Base-by-base conservation (phyloP, 1,284 basidiomycete genomes). In the Golubevia sp. region DNA sequence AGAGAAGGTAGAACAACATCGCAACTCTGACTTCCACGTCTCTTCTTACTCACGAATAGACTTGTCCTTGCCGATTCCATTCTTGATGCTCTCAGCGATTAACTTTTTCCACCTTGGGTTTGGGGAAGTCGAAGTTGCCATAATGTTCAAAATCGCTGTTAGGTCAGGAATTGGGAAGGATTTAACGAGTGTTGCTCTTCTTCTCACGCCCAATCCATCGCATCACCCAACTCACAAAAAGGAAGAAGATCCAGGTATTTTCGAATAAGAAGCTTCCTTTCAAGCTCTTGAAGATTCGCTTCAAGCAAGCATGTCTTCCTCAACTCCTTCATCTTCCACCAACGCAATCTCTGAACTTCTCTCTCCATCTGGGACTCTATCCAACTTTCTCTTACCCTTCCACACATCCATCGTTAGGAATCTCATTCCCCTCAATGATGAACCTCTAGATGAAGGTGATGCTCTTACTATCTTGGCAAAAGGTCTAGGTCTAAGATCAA, bases 401-500 rank as follows among this genome's bases (percentile, higher is more conserved):
- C 79, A 82, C 48, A 66, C 70, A 18, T 56, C 67, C 25, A 79
- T 82, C 24, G 64, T 82, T 38, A 58, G 68, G 26, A 71, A 73
- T 25, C 67, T 82, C 15, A 64, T 82, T 15, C 77, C 79, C 1
- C 63, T 23, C 18, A 55, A 58, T 34, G 78, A 79, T 21, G 68
- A 74, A 52, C 67, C 69, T 8, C 63, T 63, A 4, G 74, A 82
- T 50, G 67, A 76, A 34, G 70, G 76, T n/a, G 78, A 82, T 53
- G 93, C 95, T 69, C 67, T 80, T 11, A 64, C 75, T 56, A 68
- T 83, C 57, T 55, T 80, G 1, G 79, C 75, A 2, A 62, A 72
- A 3, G 80, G 80, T 6, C 63, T 83, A 1, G 80, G 80, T 11
- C 65, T 83, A 21, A 70, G 79, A 21, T 58, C 76, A 15, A 69